These are phyloP conservation scores for Paragyromitra xinjiangensis DNA, from an alignment of 495 filamentous ascomycete species.

Conservation along the genomic window DNA sequence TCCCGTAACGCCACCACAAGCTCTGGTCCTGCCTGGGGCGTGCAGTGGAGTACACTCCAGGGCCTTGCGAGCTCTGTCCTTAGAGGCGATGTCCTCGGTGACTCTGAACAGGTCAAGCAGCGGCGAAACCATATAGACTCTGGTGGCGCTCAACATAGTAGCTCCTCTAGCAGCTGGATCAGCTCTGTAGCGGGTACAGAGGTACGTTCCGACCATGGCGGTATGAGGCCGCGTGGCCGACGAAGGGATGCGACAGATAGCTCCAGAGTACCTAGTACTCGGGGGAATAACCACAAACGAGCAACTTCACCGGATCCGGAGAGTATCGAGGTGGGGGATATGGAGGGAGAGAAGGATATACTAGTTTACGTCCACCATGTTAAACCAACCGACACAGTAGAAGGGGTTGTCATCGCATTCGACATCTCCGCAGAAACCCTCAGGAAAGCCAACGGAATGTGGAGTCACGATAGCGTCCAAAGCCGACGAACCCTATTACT, in stretches of 20 bases:
- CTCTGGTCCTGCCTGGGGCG: conserved; percentile 36
- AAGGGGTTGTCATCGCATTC: conserved; percentile 88
- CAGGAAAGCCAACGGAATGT: conserved; percentile 87
- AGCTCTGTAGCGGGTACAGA: conserved; percentile 62
- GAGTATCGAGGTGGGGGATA: conserved; percentile 61
- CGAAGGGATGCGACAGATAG: conserved; percentile 25
- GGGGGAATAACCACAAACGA: conserved; percentile 29
- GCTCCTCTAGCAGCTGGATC: conserved; percentile 62
- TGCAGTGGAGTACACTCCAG: conserved; percentile 56
- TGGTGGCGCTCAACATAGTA: conserved; percentile 51
- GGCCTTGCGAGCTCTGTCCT: conserved; percentile 58
- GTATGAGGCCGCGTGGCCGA: conserved; percentile 28
- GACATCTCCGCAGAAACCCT: conserved; percentile 81
- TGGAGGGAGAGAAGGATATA: conserved; percentile 72
- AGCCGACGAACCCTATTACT: conserved; percentile 79
- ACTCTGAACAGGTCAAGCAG: conserved; percentile 28
- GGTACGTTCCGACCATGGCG: conserved; percentile 59
- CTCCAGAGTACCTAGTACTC: background rate
- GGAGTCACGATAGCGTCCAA: conserved; percentile 91
- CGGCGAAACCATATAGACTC: conserved; percentile 19
- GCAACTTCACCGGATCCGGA: conserved; percentile 59
- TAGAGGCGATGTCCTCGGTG: conserved; percentile 37
- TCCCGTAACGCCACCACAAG: background rate
- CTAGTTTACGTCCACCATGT: conserved; percentile 93
- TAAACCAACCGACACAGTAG: conserved; percentile 80